Conservation (phyloP, 768 basidiomycete genomes). For the Kwoniella sp. region DNA sequence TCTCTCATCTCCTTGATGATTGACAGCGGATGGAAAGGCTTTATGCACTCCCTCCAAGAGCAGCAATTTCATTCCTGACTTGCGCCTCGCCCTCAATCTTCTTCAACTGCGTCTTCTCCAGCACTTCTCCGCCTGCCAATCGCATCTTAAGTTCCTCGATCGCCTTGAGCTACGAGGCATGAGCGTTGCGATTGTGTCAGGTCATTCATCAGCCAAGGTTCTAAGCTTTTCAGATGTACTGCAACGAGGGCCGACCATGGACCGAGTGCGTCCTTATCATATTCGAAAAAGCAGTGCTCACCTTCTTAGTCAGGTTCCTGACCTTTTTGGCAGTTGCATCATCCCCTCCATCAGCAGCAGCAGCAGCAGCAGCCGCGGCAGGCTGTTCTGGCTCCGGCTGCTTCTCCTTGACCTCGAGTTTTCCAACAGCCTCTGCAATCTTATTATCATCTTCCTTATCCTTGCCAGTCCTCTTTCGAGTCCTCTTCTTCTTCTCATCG, state of each 20-base stretch:
- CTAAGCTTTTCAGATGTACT: too few species aligned
- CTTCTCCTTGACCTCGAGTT: constrained; percentile 13
- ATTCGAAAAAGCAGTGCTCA: constrained; percentile 54
- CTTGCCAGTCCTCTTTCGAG: constrained; percentile 59
- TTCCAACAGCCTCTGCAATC: constrained; percentile 51
- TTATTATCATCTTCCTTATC: constrained; percentile 64
- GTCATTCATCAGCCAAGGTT: too few species aligned
- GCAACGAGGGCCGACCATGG: too few species aligned
- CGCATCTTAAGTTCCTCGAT: constrained; percentile 97
- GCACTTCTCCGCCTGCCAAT: constrained; percentile 79
- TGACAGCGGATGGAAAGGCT: too few species aligned
- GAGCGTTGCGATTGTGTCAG: too few species aligned
- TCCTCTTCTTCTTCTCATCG: constrained; percentile 64
- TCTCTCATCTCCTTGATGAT: too few species aligned
- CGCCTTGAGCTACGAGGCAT: constrained; percentile 77
- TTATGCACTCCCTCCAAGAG: constrained; percentile 47
- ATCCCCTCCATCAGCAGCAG: constrained; percentile 57
- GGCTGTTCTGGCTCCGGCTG: background rate
- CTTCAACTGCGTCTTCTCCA: constrained; percentile 93
- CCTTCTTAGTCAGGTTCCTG: constrained; percentile 94
- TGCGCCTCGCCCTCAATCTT: constrained; percentile 92
- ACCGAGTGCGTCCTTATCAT: too few species aligned
- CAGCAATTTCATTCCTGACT: constrained; percentile 75
- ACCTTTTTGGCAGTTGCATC: constrained; percentile 89
- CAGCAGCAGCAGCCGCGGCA: constrained; percentile 20